Conservation (phyloP, 2,329 filamentous ascomycete genomes). For the Ascochyta koolunga region DNA sequence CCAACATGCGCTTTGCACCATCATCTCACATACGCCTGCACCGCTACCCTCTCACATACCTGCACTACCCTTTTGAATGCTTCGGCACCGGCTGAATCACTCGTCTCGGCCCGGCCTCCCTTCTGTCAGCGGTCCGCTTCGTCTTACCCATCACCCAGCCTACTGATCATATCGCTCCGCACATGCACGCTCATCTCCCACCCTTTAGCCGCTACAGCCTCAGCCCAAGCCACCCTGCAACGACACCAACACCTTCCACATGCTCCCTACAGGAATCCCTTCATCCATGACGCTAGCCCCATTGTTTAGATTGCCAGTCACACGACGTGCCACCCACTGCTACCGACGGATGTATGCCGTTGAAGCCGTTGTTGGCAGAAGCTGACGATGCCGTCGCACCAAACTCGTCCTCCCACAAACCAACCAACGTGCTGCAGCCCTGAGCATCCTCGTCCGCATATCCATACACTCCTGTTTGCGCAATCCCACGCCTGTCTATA, state of each 20-base stretch:
- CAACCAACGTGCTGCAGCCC: background rate
- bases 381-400: constrained; percentile 26
- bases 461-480: background rate
- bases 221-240: constrained; percentile 23
- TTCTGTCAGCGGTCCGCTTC: constrained; percentile 11
- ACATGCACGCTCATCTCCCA: constrained; percentile 32
- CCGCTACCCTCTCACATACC: too few relatives aligned
- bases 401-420: background rate
- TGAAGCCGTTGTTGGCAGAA: constrained; percentile 28
- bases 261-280: background rate
- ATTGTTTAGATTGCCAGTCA: constrained; percentile 23
- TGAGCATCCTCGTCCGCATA: background rate
- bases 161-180: constrained; percentile 33
- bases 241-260: constrained; percentile 7
- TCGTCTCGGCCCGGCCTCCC: constrained; percentile 16
- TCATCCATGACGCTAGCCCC: constrained; percentile 18
- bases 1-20: background rate
- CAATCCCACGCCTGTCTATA: background rate
- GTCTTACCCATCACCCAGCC: constrained; percentile 9
- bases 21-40: background rate
- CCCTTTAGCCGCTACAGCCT: constrained; percentile 37
- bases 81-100: constrained; percentile 11
- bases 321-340: constrained; percentile 22
- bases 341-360: constrained; percentile 32
- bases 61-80: too few relatives aligned